Conservation (phyloP, 345 rosid genomes). For the Salix exigua region DNA sequence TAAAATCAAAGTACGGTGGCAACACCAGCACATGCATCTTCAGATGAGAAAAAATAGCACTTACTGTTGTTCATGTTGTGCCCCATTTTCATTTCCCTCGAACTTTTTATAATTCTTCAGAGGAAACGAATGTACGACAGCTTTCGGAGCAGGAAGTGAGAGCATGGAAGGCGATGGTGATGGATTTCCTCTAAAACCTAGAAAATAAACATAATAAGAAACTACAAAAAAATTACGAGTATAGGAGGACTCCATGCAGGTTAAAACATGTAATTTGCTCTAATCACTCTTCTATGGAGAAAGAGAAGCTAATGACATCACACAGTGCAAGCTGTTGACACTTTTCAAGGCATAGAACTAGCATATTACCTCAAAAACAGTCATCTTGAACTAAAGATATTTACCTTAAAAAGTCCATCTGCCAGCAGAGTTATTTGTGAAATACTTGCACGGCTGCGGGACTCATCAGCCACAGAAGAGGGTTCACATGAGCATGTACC, state of each 20-base stretch:
- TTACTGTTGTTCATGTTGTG: too few species aligned
- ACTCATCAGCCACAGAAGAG: not conserved
- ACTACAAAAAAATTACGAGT: too few species aligned
- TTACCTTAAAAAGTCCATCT: slow-evolving; percentile 27
- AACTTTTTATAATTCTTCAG: too few species aligned
- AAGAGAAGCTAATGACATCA: not conserved
- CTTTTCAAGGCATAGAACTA: not conserved
- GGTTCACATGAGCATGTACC: slow-evolving; percentile 20
- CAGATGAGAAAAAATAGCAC: too few species aligned
- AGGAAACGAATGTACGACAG: too few species aligned
- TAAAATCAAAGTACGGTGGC: too few species aligned
- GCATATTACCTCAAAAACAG: not conserved
- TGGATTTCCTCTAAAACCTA: too few species aligned
- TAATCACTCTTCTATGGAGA: not conserved
- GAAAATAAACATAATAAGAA: too few species aligned
- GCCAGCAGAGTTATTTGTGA: slow-evolving; percentile 18
- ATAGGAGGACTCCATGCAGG: not conserved
- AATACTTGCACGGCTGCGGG: slow-evolving; percentile 4
- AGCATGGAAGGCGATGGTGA: too few species aligned
- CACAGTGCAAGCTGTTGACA: not conserved
- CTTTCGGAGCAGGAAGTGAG: too few species aligned
- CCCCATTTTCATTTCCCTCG: too few species aligned
- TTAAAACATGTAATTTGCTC: not conserved
- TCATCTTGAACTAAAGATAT: not conserved
- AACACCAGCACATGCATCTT: too few species aligned